Evolutionary conservation across 768 basidiomycete species (phyloP).

Genomic region (Xanthoconium purpureum): DNA sequence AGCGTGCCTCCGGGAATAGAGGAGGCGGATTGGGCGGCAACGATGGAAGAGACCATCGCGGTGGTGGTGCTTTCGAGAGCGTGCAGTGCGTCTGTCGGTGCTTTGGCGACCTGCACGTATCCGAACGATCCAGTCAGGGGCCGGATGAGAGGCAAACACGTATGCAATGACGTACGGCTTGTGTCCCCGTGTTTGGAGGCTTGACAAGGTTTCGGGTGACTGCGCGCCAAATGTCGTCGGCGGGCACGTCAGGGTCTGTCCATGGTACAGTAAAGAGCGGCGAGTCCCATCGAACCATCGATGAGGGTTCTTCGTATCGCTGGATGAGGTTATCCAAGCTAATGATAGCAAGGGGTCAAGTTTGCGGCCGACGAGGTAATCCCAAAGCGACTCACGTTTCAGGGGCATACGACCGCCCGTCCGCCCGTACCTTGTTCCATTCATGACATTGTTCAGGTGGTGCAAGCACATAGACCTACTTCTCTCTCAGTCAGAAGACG

Average conservation of each 20-base stretch:
- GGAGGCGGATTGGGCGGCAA: slow-evolving; percentile 58
- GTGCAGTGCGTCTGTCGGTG: slow-evolving; percentile 85
- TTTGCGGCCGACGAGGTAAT: not conserved
- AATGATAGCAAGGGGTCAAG: not conserved
- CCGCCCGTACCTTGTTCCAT: slow-evolving; percentile 63
- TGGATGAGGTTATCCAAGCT: slow-evolving; percentile 50
- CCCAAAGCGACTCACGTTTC: slow-evolving; percentile 58
- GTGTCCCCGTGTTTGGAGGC: slow-evolving; percentile 83
- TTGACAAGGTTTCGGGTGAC: slow-evolving; percentile 77
- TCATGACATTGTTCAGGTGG: slow-evolving; percentile 70
- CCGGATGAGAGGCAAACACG: not conserved
- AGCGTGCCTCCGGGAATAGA: slow-evolving; percentile 44
- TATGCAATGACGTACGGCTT: slow-evolving; percentile 48
- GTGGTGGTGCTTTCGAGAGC: slow-evolving; percentile 78
- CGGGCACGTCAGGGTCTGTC: slow-evolving; percentile 64
- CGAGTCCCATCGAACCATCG: slow-evolving; percentile 99
- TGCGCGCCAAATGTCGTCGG: slow-evolving; percentile 74
- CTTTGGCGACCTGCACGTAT: slow-evolving; percentile 60
- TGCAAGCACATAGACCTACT: slow-evolving; percentile 72
- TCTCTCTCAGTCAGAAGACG: slow-evolving; percentile 10
- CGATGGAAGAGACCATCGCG: slow-evolving; percentile 65
- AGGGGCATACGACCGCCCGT: slow-evolving; percentile 51
- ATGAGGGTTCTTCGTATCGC: slow-evolving; percentile 94
- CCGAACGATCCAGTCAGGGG: too few species aligned
- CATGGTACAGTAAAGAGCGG: slow-evolving; percentile 85